Conservation (phyloP, 1,284 basidiomycete genomes). For the Pseudozyma sp. region DNA sequence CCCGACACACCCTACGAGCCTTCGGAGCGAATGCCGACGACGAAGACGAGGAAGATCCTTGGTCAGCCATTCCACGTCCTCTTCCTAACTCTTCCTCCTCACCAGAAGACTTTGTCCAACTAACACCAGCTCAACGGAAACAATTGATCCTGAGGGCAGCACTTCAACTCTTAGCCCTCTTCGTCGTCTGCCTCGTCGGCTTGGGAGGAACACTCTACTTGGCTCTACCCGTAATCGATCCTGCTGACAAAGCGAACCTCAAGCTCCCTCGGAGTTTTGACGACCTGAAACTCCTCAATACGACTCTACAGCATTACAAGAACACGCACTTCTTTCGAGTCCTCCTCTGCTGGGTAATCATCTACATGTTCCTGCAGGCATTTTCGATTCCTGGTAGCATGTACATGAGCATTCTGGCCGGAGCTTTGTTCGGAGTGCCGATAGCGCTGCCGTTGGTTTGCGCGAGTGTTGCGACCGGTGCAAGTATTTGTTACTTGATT, state of each 20-base stretch:
- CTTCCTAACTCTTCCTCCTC: not conserved
- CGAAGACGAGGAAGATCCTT: slow-evolving; percentile 30
- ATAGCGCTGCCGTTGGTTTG: slow-evolving; percentile 90
- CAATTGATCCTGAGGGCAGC: slow-evolving; percentile 48
- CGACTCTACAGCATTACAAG: slow-evolving; percentile 70
- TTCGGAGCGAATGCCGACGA: slow-evolving; percentile 12
- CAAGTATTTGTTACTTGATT: slow-evolving; percentile 91
- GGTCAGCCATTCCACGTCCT: slow-evolving; percentile 33
- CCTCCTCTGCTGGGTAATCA: slow-evolving; percentile 70
- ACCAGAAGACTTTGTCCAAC: not conserved
- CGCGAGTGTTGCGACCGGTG: slow-evolving; percentile 88
- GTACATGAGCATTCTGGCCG: slow-evolving; percentile 96
- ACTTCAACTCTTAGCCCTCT: slow-evolving; percentile 43
- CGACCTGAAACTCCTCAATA: slow-evolving; percentile 68
- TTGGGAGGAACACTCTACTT: slow-evolving; percentile 54
- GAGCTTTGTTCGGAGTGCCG: slow-evolving; percentile 94
- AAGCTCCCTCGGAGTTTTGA: slow-evolving; percentile 70
- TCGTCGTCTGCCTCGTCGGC: slow-evolving; percentile 51
- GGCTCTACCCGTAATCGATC: slow-evolving; percentile 53
- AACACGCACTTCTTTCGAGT: slow-evolving; percentile 68
- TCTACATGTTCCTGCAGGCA: slow-evolving; percentile 93
- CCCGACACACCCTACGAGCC: slow-evolving; percentile 43
- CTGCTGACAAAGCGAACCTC: slow-evolving; percentile 51
- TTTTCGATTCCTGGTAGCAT: slow-evolving; percentile 97
- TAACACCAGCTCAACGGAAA: slow-evolving; percentile 27